Evolutionary conservation across 192 early-diverging fungal species (phyloP), one percentile per base, ranked within the genome.

Genomic region (Coemansia sp.): DNA sequence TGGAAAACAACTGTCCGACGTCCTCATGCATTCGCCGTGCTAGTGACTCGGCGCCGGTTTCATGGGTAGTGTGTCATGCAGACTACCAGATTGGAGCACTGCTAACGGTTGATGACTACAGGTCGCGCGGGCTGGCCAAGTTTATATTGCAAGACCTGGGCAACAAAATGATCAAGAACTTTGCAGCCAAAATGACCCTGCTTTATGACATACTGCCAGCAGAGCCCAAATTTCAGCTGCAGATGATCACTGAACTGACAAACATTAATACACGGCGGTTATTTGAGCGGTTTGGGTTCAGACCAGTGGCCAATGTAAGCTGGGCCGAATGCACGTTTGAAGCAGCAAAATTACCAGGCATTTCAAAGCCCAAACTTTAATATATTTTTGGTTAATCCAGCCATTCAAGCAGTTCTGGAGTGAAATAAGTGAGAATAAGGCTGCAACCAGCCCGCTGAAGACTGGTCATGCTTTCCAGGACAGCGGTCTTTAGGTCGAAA

Each of bases 361-460:
- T 8, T 18, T 48, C 13, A 21, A 48, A 39, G 6, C 14, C 37
- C 1, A 39, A 10, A 6, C 11, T 39, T 39, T 10, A 39, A 39
- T n/a, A 42, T 11, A 42, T 16, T 15, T 28, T 40, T 15, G n/a
- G 39, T 40, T 53, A 54, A 5, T 43, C 21, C 4, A 98, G 68
- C 94, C 93, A 97, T 42, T 91, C 93, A 53, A 99, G 76, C 46
- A 99, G 72, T 68, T 87, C 78, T 7, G 96, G 96, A 9, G 96
- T 94, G 74, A 90, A 99, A 64, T 99, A 99, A 1, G 96, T 96
- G 58, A 97, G 78, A n/a, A 97, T 80, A 53, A 99, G 84, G 59
- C 82, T 92, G 43, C 94, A 94, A 13, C 93, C 96, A 8, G 96
- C 96, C 26, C 96, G 75, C 57, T 88, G 68, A 26, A 92, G 89